Conservation (phyloP, 129 eudicot genomes). For the Silybum marianum region DNA sequence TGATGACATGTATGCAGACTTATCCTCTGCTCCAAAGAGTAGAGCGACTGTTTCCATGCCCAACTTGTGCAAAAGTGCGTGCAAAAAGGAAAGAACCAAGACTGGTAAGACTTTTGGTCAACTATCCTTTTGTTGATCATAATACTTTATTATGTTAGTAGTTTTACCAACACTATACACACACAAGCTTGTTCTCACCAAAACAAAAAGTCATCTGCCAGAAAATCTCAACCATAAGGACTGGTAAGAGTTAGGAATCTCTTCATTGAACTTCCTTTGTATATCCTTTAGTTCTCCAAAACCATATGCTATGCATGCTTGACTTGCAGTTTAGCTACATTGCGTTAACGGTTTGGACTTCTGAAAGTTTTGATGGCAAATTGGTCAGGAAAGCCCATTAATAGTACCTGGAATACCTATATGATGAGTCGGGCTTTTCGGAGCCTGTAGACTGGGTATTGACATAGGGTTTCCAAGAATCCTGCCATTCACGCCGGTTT, state of each 20-base stretch:
- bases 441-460: slow-evolving; percentile 48
- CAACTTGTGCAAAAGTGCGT: neutral
- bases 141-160: neutral
- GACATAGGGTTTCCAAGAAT: slow-evolving; percentile 46
- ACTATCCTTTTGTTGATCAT: slow-evolving; percentile 7
- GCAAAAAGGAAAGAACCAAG: neutral
- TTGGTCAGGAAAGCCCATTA: slow-evolving; percentile 9
- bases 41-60: neutral
- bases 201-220: slow-evolving; percentile 11
- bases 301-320: slow-evolving; percentile 12
- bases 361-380: neutral
- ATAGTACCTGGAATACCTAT: slow-evolving; percentile 24
- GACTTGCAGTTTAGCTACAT: slow-evolving; percentile 11
- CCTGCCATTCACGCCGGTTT: slow-evolving; percentile 57
- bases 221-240: slow-evolving; percentile 23
- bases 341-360: slow-evolving; percentile 10
- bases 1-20: too few relatives aligned
- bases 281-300: slow-evolving; percentile 4
- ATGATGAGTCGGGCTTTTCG: slow-evolving; percentile 39
- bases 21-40: neutral
- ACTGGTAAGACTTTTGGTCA: slow-evolving; percentile 8
- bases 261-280: slow-evolving; percentile 14
- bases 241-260: too few relatives aligned
- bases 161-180: slow-evolving; percentile 18
- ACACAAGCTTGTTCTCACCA: slow-evolving; percentile 10